These are phyloP conservation scores for Reutealis trisperma DNA, from an alignment of 345 rosid species.

Conservation along the genomic window DNA sequence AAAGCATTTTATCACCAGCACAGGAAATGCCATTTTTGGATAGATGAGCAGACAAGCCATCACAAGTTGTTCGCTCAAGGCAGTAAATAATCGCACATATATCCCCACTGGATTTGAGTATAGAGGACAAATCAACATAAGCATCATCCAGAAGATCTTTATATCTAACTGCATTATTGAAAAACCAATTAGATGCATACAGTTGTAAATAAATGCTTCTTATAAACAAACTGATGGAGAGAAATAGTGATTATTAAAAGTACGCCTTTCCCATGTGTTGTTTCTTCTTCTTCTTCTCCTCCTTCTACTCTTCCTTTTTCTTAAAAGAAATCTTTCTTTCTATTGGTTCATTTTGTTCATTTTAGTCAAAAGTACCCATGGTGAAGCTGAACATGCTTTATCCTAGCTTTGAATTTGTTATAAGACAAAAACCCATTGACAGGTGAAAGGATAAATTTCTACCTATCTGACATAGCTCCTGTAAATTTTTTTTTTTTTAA, in stretches of 20 bases:
- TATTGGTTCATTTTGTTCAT: not conserved
- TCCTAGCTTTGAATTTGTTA: not conserved
- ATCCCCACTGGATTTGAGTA: slow-evolving; percentile 65
- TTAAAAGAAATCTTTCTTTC: no score
- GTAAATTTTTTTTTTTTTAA: not conserved
- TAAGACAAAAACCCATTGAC: not conserved
- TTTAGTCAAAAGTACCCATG: not conserved
- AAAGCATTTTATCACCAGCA: slow-evolving; percentile 56
- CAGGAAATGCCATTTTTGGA: slow-evolving; percentile 71
- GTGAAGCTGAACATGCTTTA: not conserved
- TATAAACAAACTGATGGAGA: not conserved
- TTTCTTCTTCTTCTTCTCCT: not conserved
- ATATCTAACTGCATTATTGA: slow-evolving; percentile 69
- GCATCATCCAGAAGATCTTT: slow-evolving; percentile 81
- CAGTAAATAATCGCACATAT: slow-evolving; percentile 91
- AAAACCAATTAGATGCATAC: slow-evolving; percentile 40
- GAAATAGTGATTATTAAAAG: not conserved
- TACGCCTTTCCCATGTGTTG: not conserved
- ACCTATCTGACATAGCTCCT: not conserved
- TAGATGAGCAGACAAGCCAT: slow-evolving; percentile 75
- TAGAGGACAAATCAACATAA: slow-evolving; percentile 67
- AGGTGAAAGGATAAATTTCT: not conserved
- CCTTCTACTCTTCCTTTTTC: not conserved
- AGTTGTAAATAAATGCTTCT: not conserved
- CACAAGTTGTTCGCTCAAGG: slow-evolving; percentile 93